Evolutionary conservation across 1,284 basidiomycete species (phyloP).

Genomic region (Boletus hoseneyae): DNA sequence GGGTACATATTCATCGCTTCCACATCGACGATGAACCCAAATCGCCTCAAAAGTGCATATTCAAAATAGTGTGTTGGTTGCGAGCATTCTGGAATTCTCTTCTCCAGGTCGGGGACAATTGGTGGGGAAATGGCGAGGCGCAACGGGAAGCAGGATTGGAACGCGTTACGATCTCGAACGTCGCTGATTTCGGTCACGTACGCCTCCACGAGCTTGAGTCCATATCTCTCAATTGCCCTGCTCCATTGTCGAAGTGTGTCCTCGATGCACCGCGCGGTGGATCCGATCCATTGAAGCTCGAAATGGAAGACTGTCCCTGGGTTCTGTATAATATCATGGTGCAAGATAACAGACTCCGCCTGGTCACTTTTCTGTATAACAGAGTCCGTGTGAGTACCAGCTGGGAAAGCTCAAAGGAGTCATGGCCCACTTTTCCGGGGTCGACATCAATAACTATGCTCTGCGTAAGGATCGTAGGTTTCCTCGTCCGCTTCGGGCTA

Average conservation of each 20-base stretch:
- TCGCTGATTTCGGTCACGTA: constrained; percentile 87
- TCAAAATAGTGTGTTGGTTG: constrained; percentile 75
- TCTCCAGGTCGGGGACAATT: constrained; percentile 63
- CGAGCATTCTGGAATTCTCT: constrained; percentile 62
- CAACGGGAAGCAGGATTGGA: constrained; percentile 85
- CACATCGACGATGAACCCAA: constrained; percentile 85
- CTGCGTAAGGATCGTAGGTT: constrained; percentile 78
- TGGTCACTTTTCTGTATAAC: constrained; percentile 70
- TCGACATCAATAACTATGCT: constrained; percentile 88
- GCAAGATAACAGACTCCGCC: constrained; percentile 83
- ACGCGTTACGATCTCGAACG: constrained; percentile 77
- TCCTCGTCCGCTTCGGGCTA: constrained; percentile 49
- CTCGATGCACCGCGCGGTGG: constrained; percentile 94
- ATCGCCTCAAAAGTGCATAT: constrained; percentile 70
- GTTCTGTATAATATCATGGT: constrained; percentile 92
- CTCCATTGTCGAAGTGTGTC: constrained; percentile 86
- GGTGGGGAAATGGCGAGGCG: constrained; percentile 73
- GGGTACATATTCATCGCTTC: constrained; percentile 79
- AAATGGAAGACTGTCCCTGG: constrained; percentile 90
- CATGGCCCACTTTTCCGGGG: constrained; percentile 56
- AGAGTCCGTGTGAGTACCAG: constrained; percentile 11
- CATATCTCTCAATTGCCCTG: constrained; percentile 84
- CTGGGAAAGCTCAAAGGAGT: constrained; percentile 1
- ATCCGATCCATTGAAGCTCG: constrained; percentile 96
- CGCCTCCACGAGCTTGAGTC: constrained; percentile 89